Base-by-base conservation (phyloP, 75 land plant species). In the Picea sitchensis region DNA sequence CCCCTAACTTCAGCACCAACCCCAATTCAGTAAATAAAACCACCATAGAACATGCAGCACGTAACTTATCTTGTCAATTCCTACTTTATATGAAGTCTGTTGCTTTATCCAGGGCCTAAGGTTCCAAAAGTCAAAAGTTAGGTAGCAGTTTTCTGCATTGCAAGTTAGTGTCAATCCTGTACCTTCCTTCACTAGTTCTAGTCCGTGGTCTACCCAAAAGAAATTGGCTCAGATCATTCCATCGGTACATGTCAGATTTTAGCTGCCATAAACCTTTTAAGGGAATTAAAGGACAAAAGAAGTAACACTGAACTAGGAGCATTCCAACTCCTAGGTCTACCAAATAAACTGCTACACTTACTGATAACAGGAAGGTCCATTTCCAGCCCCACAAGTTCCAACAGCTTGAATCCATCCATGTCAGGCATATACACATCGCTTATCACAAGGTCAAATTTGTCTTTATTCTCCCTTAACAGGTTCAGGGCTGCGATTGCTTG, bases 311-410 rank as follows among this genome's bases (percentile, higher is more conserved):
- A 65, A 65, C 56, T 32, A 65, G 18, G 15, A 13, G 2, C 20
- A 32, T n/a, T 21, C 23, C 0, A 71, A 44, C 21, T 20, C 44
- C 2, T 47, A 71, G 73, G 41, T 41, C 54, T 71, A 44, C 17
- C 23, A 44, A n/a, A 71, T 71, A 11, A 38, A 71, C 23, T 6
- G 8, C 11, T 38, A 13, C 41, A 84, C 97, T 85, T 86, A 92
- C 97, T 94, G 56, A 94, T 94, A 67, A 94, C 95, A 78, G 97
- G 98, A 38, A 95, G 84, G 80, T 95, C 96, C 98, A 95, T 93
- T 73, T 95, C 98, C 59, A 93, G 89, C 20, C 92, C 96, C 23
- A 95, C 89, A 61, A 85, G 93, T 81, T 95, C 95, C 63, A 95
- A 86, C 23, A 95, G 89, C 90, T 91, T 95, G 75, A 95, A 95